These are phyloP conservation scores for Extremus antarcticus DNA, from an alignment of 495 filamentous ascomycete species.

Conservation along the genomic window DNA sequence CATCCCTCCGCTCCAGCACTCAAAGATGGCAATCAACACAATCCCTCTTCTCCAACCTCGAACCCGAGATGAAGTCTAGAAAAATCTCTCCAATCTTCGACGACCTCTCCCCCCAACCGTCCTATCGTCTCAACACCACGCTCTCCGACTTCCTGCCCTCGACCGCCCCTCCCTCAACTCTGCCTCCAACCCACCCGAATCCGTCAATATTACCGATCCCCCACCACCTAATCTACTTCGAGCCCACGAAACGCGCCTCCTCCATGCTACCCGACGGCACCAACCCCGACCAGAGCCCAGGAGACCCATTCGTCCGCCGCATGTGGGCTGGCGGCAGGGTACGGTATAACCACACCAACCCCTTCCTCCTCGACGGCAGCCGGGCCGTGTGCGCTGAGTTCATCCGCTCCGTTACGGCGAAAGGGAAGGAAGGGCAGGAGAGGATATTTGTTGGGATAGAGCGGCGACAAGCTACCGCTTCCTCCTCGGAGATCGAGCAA, in stretches of 20 bases:
- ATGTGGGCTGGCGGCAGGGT: conserved; percentile 36
- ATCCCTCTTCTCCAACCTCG: conserved; percentile 21
- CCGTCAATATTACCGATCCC: conserved; percentile 19
- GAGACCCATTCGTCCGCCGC: conserved; percentile 28
- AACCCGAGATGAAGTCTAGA: conserved; percentile 30
- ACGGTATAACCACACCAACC: conserved; percentile 17
- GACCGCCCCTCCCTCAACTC: conserved; percentile 17
- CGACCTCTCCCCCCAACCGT: conserved; percentile 51
- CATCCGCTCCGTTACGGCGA: conserved; percentile 49
- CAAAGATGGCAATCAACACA: not conserved
- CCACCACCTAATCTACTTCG: conserved; percentile 34
- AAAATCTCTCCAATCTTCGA: conserved; percentile 49
- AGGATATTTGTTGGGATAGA: conserved; percentile 52
- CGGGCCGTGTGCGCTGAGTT: conserved; percentile 51
- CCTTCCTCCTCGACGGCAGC: conserved; percentile 37
- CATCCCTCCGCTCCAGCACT: not conserved
- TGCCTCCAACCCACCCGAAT: conserved; percentile 23
- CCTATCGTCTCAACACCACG: conserved; percentile 52
- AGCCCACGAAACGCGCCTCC: conserved; percentile 21
- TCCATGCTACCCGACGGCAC: conserved; percentile 32
- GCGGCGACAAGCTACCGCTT: conserved; percentile 33
- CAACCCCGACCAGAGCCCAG: conserved; percentile 33
- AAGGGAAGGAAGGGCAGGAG: conserved; percentile 44
- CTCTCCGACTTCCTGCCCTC: conserved; percentile 48
- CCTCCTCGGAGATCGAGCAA: conserved; percentile 21